Evolutionary conservation across 2,329 filamentous ascomycete species (phyloP).

Genomic region (Verticillium tricorpus): DNA sequence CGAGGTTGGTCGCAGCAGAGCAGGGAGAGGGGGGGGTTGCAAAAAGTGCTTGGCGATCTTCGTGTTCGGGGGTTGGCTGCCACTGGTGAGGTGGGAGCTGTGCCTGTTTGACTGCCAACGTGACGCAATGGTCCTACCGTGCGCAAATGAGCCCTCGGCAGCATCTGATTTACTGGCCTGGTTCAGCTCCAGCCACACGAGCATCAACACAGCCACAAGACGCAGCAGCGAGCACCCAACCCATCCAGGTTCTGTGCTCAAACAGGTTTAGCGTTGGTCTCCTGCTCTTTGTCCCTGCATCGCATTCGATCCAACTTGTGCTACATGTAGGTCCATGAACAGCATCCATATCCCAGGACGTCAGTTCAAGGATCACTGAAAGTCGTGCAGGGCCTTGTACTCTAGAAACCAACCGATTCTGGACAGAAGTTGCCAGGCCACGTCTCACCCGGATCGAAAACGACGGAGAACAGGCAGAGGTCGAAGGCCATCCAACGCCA

Average conservation of each 20-base stretch:
- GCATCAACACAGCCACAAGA: neutral
- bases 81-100: neutral
- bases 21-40: neutral
- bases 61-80: neutral
- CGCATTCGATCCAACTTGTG: neutral
- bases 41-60: neutral
- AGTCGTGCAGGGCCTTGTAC: too few relatives aligned
- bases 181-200: neutral
- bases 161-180: neutral
- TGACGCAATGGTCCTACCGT: neutral
- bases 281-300: neutral
- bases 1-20: neutral
- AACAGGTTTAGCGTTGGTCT: neutral
- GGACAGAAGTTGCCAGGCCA: too few relatives aligned
- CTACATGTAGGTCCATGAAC: too few relatives aligned
- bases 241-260: neutral
- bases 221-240: neutral
- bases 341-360: too few relatives aligned
- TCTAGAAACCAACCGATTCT: too few relatives aligned
- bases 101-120: neutral
- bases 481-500: too few relatives aligned
- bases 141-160: neutral
- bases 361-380: too few relatives aligned
- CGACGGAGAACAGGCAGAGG: too few relatives aligned
- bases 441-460: too few relatives aligned